phyloP scores from a whole-genome alignment of 352 stramenopile species.

The Phytophthora pini region DNA sequence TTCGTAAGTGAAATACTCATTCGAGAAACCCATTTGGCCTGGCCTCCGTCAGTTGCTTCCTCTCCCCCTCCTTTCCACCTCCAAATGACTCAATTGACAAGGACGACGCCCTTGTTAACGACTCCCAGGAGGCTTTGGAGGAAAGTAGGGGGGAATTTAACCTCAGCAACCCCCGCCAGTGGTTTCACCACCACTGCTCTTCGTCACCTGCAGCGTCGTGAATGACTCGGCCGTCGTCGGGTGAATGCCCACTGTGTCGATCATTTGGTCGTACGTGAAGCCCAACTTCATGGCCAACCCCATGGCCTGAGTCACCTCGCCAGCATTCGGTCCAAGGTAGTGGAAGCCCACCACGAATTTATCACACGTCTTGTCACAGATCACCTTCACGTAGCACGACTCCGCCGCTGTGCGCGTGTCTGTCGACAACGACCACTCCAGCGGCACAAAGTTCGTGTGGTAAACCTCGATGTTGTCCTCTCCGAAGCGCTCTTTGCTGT shows the following conservation, averaged over 20 bases:
- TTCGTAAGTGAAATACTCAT: slow-evolving; percentile 1
- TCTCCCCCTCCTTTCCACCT: slow-evolving; percentile 37
- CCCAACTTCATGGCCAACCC: slow-evolving; percentile 95
- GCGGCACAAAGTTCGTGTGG: slow-evolving; percentile 95
- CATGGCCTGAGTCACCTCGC: slow-evolving; percentile 96
- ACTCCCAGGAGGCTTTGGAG: slow-evolving; percentile 39
- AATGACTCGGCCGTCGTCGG: slow-evolving; percentile 97
- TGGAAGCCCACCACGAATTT: slow-evolving; percentile 97
- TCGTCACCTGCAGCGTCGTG: slow-evolving; percentile 94
- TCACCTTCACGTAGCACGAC: slow-evolving; percentile 95
- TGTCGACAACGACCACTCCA: slow-evolving; percentile 94
- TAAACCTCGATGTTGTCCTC: slow-evolving; percentile 95
- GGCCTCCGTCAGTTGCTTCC: slow-evolving; percentile 35
- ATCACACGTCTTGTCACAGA: slow-evolving; percentile 91
- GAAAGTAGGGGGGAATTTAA: slow-evolving; percentile 78
- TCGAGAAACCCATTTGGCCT: slow-evolving; percentile 21
- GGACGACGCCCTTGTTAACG: slow-evolving; percentile 10
- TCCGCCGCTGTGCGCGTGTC: slow-evolving; percentile 60
- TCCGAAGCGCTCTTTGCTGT: slow-evolving; percentile 90
- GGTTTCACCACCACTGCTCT: slow-evolving; percentile 93
- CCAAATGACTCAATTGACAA: slow-evolving; percentile 15
- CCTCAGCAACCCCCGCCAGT: slow-evolving; percentile 97
- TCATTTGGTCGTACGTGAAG: slow-evolving; percentile 94
- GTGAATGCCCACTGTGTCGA: slow-evolving; percentile 96
- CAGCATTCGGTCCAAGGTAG: slow-evolving; percentile 98